A percentile compares a stretch with the other conserved stretches of the same genome.
Evolutionary conservation across 2,329 filamentous ascomycete species (phyloP).

Genomic region (Paradendryphiella salina): DNA sequence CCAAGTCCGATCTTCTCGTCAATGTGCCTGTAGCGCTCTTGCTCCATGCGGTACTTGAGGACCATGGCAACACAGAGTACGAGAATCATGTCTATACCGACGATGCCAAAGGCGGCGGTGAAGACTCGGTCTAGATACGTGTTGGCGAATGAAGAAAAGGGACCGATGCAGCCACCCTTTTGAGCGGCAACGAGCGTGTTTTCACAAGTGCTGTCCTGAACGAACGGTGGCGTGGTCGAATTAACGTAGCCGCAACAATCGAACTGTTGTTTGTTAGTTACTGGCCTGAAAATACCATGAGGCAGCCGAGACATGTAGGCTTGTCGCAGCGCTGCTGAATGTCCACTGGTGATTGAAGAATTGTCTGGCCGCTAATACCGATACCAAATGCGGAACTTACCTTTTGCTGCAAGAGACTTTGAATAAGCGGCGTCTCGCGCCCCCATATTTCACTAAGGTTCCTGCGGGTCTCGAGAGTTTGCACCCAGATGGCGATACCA

Average conservation of each 20-base stretch:
- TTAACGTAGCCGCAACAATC: constrained; percentile 80
- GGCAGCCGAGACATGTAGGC: neutral
- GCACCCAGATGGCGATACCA: constrained; percentile 64
- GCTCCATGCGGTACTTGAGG: constrained; percentile 78
- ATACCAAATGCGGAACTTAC: constrained; percentile 51
- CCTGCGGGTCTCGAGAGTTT: constrained; percentile 69
- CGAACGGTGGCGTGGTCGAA: constrained; percentile 70
- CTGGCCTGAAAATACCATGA: constrained; percentile 11
- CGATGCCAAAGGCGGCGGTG: constrained; percentile 77
- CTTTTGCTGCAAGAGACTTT: constrained; percentile 70
- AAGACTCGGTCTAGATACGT: constrained; percentile 74
- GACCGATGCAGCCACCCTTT: constrained; percentile 68
- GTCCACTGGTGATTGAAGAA: no score
- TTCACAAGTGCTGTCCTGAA: constrained; percentile 68
- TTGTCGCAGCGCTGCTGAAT: no score
- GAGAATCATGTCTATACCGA: constrained; percentile 68
- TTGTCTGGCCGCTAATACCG: constrained; percentile 4
- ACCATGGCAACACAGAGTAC: constrained; percentile 74
- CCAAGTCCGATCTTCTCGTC: constrained; percentile 68
- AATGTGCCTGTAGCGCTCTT: constrained; percentile 75
- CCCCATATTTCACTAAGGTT: constrained; percentile 66
- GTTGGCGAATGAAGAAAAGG: constrained; percentile 71
- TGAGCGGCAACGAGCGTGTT: constrained; percentile 71
- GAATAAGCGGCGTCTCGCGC: constrained; percentile 58
- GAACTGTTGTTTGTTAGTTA: constrained; percentile 58